A percentile compares a stretch with the other conserved stretches of the same genome.
phyloP scores from a whole-genome alignment of 2,329 filamentous ascomycete species.

The Ophiostoma novo-ulmi region DNA sequence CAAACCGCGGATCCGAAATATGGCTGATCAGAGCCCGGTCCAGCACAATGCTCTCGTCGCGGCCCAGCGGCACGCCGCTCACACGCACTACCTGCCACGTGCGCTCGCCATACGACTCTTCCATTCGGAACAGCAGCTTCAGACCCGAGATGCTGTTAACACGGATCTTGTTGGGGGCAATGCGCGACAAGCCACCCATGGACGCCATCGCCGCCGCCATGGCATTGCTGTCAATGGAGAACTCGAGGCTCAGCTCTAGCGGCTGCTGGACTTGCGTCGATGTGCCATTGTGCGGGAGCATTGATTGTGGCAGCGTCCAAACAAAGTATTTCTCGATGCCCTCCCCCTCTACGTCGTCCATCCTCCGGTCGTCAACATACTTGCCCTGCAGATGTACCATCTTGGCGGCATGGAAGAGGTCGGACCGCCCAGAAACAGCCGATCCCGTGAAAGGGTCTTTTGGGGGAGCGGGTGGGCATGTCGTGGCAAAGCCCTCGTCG shows the following conservation, averaged over 20 bases:
- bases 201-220: constrained; percentile 30
- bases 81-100: constrained; percentile 72
- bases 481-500: constrained; percentile 47
- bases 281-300: constrained; percentile 72
- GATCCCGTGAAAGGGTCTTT: constrained; percentile 67
- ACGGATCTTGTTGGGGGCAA: constrained; percentile 43
- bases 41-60: constrained; percentile 82
- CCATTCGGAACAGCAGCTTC: constrained; percentile 62
- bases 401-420: constrained; percentile 84
- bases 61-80: constrained; percentile 73
- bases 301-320: constrained; percentile 76
- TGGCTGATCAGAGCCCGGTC: constrained; percentile 69
- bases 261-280: constrained; percentile 67
- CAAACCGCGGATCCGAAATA: constrained; percentile 78
- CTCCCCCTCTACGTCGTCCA: too few relatives aligned
- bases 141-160: constrained; percentile 53
- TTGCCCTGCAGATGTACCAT: constrained; percentile 68
- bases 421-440: constrained; percentile 68
- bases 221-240: constrained; percentile 39
- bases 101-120: constrained; percentile 45
- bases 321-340: constrained; percentile 82
- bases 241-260: constrained; percentile 63
- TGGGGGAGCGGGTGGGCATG: constrained; percentile 61
- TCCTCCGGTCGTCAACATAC: neutral
- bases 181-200: constrained; percentile 43